phyloP scores from a whole-genome alignment of 805 yeast genomes.

The Lachancea quebecensis region DNA sequence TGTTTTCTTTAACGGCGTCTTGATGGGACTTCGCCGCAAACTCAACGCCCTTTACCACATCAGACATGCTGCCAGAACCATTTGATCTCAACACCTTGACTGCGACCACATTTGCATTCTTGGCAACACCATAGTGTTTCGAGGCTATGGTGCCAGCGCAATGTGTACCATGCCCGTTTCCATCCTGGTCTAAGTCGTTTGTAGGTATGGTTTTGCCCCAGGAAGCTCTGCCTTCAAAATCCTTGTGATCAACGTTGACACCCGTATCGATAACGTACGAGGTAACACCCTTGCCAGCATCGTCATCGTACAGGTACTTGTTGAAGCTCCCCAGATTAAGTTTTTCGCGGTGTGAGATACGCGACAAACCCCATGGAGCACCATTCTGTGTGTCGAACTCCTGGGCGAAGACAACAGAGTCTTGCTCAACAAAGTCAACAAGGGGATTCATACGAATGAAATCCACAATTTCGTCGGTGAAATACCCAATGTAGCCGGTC shows the following conservation, averaged over 20 bases:
- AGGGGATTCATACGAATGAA: slow-evolving; percentile 60
- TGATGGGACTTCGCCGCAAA: slow-evolving; percentile 70
- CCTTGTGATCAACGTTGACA: slow-evolving; percentile 63
- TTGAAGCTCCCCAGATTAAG: slow-evolving; percentile 62
- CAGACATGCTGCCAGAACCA: slow-evolving; percentile 80
- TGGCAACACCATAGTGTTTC: slow-evolving; percentile 74
- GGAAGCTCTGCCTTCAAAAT: slow-evolving; percentile 74
- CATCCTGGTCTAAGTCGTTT: slow-evolving; percentile 67
- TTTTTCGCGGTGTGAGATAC: slow-evolving; percentile 77
- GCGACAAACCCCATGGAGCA: slow-evolving; percentile 92
- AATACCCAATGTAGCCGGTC: slow-evolving; percentile 80
- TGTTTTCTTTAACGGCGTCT: slow-evolving; percentile 41
- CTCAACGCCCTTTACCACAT: slow-evolving; percentile 79
- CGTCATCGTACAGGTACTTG: slow-evolving; percentile 63
- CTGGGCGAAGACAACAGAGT: slow-evolving; percentile 59
- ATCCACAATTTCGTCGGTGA: slow-evolving; percentile 68
- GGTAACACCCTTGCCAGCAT: slow-evolving; percentile 78
- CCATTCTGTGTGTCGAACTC: slow-evolving; percentile 66
- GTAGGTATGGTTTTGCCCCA: slow-evolving; percentile 82
- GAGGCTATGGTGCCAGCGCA: slow-evolving; percentile 96
- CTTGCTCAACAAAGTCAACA: slow-evolving; percentile 67
- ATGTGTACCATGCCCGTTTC: slow-evolving; percentile 93
- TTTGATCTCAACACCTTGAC: slow-evolving; percentile 76
- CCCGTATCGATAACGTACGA: slow-evolving; percentile 91
- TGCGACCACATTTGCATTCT: slow-evolving; percentile 70